Evolutionary conservation across 768 basidiomycete species (phyloP), one percentile per base, ranked within the genome.

Genomic region (Hygrocybe coccinea): DNA sequence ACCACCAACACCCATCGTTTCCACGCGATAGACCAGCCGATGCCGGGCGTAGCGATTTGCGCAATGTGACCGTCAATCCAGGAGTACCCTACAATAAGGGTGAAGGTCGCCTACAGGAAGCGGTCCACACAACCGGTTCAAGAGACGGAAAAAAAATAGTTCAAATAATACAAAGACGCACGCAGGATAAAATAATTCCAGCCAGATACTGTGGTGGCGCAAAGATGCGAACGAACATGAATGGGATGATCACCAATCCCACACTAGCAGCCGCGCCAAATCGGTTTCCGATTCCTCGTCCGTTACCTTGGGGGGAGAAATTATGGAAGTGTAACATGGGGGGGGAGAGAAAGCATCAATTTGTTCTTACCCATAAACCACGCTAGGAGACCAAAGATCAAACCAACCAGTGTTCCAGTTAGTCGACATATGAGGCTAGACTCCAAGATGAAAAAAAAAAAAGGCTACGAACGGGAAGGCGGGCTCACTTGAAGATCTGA

Each of bases 11-110:
- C 65, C 56, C 75, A 80, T 44, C 83, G 69, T 57, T 69, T 69
- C 76, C 83, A 83, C 0, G 80, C 78, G 34, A 83, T 66, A 1
- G 64, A 62, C 67, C 79, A 81, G 1, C 83, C 84, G 5, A 77
- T 68, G 2, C 84, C 84, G 1, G 77, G 73, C 52, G 78, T 77
- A 14, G 71, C 75, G 21, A 76, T 64, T 24, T 77, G 66, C 1
- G 64, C 60, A 2, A 78, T 59, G 60, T 84, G 77, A 2, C 73
- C 76, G 57, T 84, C 82, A 38, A 83, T 71, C 80, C 80, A 84
- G 0, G 77, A 63, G 62, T 83, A 84, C 0, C 82, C 82, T 2
- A 80, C 60, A 14, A 80, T 69, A 17, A 83, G 72, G 7, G 69
- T 64, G 48, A 74, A 70, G 2, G 77, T 81, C 0, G 69, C 68